Conservation (phyloP, 1,284 basidiomycete species). For the Phellinidium pouzarii region DNA sequence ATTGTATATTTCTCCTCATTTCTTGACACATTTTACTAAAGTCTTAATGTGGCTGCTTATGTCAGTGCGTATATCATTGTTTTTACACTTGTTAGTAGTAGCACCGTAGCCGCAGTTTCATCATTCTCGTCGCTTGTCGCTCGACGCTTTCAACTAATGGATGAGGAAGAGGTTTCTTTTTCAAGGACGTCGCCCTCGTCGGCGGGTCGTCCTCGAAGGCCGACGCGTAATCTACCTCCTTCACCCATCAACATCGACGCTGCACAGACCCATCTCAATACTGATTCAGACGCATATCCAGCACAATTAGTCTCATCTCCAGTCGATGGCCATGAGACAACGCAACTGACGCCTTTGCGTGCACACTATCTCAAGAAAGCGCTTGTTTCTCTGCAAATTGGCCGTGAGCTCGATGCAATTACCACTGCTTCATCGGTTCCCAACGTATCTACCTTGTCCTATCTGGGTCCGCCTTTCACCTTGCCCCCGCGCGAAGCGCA, state of each 20-base stretch:
- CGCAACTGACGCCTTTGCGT: constrained; percentile 69
- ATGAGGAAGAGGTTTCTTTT: neutral
- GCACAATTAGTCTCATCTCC: constrained; percentile 3
- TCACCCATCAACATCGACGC: constrained; percentile 11
- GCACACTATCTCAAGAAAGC: constrained; percentile 96
- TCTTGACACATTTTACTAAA: too few relatives aligned
- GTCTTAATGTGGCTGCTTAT: too few relatives aligned
- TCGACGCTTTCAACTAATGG: too few relatives aligned
- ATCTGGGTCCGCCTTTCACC: constrained; percentile 82
- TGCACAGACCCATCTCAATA: neutral
- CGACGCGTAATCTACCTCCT: constrained; percentile 9
- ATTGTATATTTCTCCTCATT: neutral
- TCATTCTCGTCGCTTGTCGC: too few relatives aligned
- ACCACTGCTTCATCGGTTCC: constrained; percentile 45
- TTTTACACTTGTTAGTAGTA: too few relatives aligned
- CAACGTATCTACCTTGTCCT: constrained; percentile 71
- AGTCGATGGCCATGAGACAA: constrained; percentile 1
- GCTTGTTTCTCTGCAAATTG: constrained; percentile 83
- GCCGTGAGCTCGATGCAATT: constrained; percentile 67
- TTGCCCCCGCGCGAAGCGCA: constrained; percentile 59
- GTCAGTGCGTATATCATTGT: too few relatives aligned
- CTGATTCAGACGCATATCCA: neutral
- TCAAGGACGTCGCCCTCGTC: neutral
- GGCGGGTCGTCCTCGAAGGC: neutral
- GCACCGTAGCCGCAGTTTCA: too few relatives aligned